A percentile compares a stretch with the other conserved stretches of the same genome.
Conservation (phyloP, 2,329 filamentous ascomycete species). For the Fusarium piperis region DNA sequence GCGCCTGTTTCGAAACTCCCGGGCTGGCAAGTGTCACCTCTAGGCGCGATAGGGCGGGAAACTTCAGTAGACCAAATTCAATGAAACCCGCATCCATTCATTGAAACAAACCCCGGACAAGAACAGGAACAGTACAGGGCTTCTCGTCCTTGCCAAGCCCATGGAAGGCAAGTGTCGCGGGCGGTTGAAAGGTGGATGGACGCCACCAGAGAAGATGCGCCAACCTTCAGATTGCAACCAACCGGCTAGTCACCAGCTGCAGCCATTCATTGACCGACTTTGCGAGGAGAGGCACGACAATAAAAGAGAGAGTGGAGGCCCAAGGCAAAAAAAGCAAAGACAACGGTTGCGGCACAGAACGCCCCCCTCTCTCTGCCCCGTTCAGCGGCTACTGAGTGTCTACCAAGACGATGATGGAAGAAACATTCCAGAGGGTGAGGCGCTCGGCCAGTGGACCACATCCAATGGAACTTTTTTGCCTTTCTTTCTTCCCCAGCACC, state of each 20-base stretch:
- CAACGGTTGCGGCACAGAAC: slow-evolving; percentile 8
- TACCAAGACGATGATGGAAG: background rate
- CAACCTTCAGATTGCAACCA: background rate
- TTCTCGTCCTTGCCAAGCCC: too few relatives aligned
- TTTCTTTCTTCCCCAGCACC: background rate
- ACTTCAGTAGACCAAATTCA: background rate
- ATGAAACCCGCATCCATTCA: background rate
- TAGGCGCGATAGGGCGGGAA: background rate
- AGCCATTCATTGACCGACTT: slow-evolving; percentile 15
- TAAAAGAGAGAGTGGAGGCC: background rate
- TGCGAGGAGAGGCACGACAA: background rate
- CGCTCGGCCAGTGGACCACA: background rate
- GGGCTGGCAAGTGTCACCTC: background rate
- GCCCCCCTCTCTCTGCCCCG: background rate
- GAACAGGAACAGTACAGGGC: background rate
- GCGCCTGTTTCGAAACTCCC: slow-evolving; percentile 10
- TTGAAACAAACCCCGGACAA: background rate
- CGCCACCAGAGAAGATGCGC: slow-evolving; percentile 5
- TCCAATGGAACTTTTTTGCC: background rate
- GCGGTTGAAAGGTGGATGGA: background rate
- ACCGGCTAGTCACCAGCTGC: background rate
- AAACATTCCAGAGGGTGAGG: background rate
- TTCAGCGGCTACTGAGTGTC: background rate
- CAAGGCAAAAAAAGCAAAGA: background rate
- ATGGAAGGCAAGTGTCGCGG: background rate